Conservation (phyloP, 371 early-diverging fungal species). For the Chytridium lagenaria region DNA sequence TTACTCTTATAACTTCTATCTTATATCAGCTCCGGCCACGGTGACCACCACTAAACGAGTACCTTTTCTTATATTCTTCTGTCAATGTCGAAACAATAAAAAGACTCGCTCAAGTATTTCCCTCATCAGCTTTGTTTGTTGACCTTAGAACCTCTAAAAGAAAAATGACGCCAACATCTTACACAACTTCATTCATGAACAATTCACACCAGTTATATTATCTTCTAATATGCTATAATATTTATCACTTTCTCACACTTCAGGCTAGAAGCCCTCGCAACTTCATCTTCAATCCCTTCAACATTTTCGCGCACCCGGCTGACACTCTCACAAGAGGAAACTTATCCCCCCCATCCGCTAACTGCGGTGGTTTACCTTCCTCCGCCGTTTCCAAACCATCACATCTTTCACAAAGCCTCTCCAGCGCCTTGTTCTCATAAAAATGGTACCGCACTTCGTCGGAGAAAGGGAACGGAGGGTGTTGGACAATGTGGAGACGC, state of each 20-base stretch:
- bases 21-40: constrained; percentile 12
- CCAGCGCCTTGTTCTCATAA: constrained; percentile 8
- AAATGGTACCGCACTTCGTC: constrained; percentile 31
- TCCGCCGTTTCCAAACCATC: constrained; percentile 12
- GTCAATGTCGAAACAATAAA: too few species aligned
- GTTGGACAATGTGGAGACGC: constrained; percentile 15
- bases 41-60: constrained; percentile 4
- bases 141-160: too few species aligned
- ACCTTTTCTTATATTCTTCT: too few species aligned
- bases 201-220: too few species aligned
- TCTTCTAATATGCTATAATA: too few species aligned
- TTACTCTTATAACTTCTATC: not conserved
- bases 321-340: constrained; percentile 30
- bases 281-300: constrained; percentile 22
- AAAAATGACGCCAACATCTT: too few species aligned
- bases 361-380: not conserved
- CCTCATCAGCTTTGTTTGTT: not conserved
- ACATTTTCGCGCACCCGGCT: constrained; percentile 27
- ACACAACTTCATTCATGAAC: too few species aligned
- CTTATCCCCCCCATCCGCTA: constrained; percentile 20
- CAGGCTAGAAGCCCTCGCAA: not conserved
- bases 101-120: not conserved
- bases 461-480: constrained; percentile 23
- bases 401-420: constrained; percentile 18
- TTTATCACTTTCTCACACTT: too few species aligned